Evolutionary conservation across 1,284 basidiomycete species (phyloP).

Genomic region (Blastosporella zonata): DNA sequence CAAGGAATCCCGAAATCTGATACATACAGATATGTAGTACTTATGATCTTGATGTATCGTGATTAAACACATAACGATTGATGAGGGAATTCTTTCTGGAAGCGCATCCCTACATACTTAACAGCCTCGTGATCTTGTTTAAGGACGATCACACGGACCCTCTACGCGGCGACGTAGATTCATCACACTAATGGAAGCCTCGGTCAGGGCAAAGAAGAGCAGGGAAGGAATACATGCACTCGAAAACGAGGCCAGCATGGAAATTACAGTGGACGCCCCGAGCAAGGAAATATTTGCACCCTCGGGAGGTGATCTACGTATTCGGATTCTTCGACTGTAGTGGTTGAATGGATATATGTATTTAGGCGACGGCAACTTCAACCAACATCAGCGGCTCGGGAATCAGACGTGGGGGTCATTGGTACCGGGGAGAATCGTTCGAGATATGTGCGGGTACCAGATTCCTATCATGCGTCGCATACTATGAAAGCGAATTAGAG

Average conservation of each 20-base stretch:
- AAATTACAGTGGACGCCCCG: too few relatives aligned
- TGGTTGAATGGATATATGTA: neutral
- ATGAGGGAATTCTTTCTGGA: neutral
- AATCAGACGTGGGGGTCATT: slow-evolving; percentile 21
- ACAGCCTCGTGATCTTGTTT: neutral
- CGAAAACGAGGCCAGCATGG: neutral
- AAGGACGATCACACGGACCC: slow-evolving; percentile 2
- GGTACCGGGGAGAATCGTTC: slow-evolving; percentile 36
- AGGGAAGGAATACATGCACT: neutral
- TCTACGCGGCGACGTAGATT: neutral
- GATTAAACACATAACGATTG: neutral
- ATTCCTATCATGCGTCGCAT: slow-evolving; percentile 30
- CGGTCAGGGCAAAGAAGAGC: neutral
- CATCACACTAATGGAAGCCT: too few relatives aligned
- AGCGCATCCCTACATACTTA: neutral
- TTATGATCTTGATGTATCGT: too few relatives aligned
- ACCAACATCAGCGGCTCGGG: neutral
- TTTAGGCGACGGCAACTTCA: neutral
- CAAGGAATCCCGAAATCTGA: too few relatives aligned
- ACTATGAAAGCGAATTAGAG: slow-evolving; percentile 20
- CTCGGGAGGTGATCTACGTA: too few relatives aligned
- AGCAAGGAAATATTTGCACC: too few relatives aligned
- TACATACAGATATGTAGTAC: too few relatives aligned
- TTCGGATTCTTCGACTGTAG: neutral
- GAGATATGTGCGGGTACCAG: slow-evolving; percentile 31